phyloP scores from a whole-genome alignment of 164 flowering plant genomes.

The Tetracentron sinense region DNA sequence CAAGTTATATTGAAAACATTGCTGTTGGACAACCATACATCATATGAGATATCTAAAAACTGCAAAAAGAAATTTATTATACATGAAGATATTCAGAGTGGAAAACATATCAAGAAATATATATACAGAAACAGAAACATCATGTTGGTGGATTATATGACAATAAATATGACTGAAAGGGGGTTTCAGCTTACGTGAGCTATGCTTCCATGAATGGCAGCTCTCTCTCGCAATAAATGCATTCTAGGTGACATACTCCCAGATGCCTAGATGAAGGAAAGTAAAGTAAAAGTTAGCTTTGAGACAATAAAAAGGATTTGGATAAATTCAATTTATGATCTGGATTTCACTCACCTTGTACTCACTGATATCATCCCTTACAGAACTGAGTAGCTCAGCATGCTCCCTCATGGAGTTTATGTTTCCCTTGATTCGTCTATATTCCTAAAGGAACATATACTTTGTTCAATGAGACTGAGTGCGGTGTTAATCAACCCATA shows the following conservation, averaged over 20 bases:
- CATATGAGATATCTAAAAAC: too few relatives aligned
- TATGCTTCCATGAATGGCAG: constrained; percentile 78
- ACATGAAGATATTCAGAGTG: too few relatives aligned
- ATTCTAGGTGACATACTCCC: constrained; percentile 49
- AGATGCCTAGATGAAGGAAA: constrained; percentile 45
- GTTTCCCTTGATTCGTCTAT: constrained; percentile 67
- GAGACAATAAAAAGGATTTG: not conserved
- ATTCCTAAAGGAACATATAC: constrained; percentile 43
- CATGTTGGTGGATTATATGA: too few relatives aligned
- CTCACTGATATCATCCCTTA: constrained; percentile 82
- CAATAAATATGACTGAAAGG: too few relatives aligned
- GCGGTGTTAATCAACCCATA: too few relatives aligned
- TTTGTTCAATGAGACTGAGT: not conserved
- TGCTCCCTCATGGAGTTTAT: constrained; percentile 79
- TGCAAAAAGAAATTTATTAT: too few relatives aligned
- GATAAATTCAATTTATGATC: not conserved
- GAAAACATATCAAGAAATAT: not conserved
- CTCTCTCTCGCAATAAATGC: constrained; percentile 75
- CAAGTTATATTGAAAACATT: too few relatives aligned
- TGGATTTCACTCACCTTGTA: constrained; percentile 49
- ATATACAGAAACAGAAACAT: too few relatives aligned
- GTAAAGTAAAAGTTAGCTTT: not conserved
- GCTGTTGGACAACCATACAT: too few relatives aligned
- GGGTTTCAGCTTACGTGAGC: constrained; percentile 51
- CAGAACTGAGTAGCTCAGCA: constrained; percentile 79